These are phyloP conservation scores for Phalaenopsis aphrodite DNA, from an alignment of 106 monocot genomes.

Conservation along the genomic window DNA sequence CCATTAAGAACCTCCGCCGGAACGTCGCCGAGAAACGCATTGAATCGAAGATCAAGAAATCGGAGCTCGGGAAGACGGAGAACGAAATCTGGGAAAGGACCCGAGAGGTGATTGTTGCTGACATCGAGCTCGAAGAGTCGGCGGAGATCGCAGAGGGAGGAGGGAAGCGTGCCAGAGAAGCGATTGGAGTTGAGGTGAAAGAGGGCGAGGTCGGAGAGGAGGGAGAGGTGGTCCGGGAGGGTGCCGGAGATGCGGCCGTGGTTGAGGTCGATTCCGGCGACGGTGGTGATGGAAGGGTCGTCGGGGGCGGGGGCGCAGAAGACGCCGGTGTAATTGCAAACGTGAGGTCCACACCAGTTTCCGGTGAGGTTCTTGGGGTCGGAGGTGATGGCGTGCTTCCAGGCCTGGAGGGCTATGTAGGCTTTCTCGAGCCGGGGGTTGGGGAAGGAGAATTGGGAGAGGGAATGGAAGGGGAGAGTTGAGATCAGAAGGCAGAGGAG, in stretches of 20 bases:
- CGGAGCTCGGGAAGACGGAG: constrained; percentile 21
- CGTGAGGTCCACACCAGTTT: constrained; percentile 46
- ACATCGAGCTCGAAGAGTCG: constrained; percentile 41
- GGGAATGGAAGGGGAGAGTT: background rate
- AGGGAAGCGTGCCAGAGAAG: constrained; percentile 20
- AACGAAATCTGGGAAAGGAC: constrained; percentile 29
- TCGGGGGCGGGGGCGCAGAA: constrained; percentile 41
- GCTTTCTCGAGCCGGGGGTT: constrained; percentile 42
- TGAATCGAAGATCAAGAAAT: constrained; percentile 35
- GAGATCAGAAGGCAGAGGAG: background rate
- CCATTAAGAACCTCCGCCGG: background rate
- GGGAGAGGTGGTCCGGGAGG: constrained; percentile 30
- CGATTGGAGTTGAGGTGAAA: constrained; percentile 55
- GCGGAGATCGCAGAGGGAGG: constrained; percentile 17
- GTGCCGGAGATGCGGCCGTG: constrained; percentile 34
- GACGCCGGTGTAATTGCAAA: constrained; percentile 51
- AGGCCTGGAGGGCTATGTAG: constrained; percentile 39
- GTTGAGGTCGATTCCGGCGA: constrained; percentile 51
- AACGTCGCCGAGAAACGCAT: constrained; percentile 18
- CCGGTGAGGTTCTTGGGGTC: constrained; percentile 41
- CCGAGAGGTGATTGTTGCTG: constrained; percentile 36
- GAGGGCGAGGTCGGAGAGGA: constrained; percentile 39
- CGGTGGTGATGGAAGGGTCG: constrained; percentile 26
- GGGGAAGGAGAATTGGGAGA: background rate
- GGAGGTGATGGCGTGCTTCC: constrained; percentile 31